A percentile compares a stretch with the other conserved stretches of the same genome.
These are phyloP conservation scores for Pisolithus tinctorius DNA, from an alignment of 768 basidiomycete genomes.

Conservation along the genomic window DNA sequence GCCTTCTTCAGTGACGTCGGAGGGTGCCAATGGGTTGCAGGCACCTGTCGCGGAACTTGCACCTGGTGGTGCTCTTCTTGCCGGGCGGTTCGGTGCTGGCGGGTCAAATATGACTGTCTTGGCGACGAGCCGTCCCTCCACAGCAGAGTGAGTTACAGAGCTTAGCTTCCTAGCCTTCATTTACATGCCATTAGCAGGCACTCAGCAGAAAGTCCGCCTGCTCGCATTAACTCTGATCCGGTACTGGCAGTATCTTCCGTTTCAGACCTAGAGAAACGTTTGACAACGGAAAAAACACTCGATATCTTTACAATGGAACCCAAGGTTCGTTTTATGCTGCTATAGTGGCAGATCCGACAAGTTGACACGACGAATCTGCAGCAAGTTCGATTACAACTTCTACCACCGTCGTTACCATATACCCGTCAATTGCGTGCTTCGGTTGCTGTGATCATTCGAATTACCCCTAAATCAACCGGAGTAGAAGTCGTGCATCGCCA, in stretches of 20 bases:
- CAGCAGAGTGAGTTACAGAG: conserved; percentile 44
- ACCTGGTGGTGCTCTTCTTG: conserved; percentile 7
- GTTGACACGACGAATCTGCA: conserved; percentile 26
- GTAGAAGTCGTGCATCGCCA: conserved; percentile 64
- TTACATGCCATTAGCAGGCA: conserved; percentile 36
- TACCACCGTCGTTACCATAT: conserved; percentile 72
- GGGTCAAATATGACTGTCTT: conserved; percentile 46
- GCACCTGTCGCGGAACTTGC: background rate
- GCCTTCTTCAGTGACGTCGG: background rate
- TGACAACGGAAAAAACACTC: conserved; percentile 71
- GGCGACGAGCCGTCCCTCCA: conserved; percentile 43
- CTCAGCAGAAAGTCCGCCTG: conserved; percentile 53
- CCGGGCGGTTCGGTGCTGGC: conserved; percentile 17
- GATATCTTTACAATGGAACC: conserved; percentile 96
- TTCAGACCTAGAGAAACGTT: conserved; percentile 71
- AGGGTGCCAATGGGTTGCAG: background rate
- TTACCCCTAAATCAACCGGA: conserved; percentile 71
- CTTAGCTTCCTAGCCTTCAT: background rate
- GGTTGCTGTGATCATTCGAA: conserved; percentile 62
- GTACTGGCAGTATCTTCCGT: conserved; percentile 52
- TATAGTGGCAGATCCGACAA: background rate
- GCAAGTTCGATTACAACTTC: conserved; percentile 89
- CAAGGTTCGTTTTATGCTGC: conserved; percentile 48
- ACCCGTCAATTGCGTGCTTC: conserved; percentile 71
- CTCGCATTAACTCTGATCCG: conserved; percentile 47